Conservation (phyloP, 306 rosid genomes). For the Dryas octopetala region DNA sequence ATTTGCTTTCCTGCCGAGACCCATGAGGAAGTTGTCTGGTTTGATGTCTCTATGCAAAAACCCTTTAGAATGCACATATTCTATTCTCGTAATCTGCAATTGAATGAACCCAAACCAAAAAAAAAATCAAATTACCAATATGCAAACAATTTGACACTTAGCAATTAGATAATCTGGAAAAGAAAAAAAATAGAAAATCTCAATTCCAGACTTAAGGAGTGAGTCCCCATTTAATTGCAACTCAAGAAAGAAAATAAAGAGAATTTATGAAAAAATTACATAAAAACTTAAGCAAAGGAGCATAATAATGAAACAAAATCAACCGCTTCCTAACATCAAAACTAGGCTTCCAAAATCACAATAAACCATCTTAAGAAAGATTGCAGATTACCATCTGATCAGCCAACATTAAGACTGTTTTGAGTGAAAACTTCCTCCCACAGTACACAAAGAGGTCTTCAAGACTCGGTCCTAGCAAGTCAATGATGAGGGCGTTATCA, state of each 20-base stretch:
- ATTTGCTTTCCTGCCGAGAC: constrained; percentile 94
- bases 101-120: not conserved
- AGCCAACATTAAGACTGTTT: constrained; percentile 41
- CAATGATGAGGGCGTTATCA: constrained; percentile 37
- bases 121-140: not conserved
- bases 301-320: not conserved
- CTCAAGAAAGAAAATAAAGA: not conserved
- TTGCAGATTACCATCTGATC: constrained; percentile 36
- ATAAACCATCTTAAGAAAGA: too few relatives aligned
- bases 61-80: constrained; percentile 64
- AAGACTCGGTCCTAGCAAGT: constrained; percentile 39
- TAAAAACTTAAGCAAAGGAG: not conserved
- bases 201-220: not conserved
- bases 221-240: not conserved
- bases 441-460: constrained; percentile 42
- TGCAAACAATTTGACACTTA: not conserved
- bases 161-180: not conserved
- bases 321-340: not conserved
- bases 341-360: not conserved
- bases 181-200: not conserved
- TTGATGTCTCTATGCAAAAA: constrained; percentile 89
- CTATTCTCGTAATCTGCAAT: constrained; percentile 59
- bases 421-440: constrained; percentile 36
- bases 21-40: constrained; percentile 93
- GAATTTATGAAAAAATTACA: not conserved